phyloP scores from a whole-genome alignment of 257 asterid species.

The Cinchona pubescens region DNA sequence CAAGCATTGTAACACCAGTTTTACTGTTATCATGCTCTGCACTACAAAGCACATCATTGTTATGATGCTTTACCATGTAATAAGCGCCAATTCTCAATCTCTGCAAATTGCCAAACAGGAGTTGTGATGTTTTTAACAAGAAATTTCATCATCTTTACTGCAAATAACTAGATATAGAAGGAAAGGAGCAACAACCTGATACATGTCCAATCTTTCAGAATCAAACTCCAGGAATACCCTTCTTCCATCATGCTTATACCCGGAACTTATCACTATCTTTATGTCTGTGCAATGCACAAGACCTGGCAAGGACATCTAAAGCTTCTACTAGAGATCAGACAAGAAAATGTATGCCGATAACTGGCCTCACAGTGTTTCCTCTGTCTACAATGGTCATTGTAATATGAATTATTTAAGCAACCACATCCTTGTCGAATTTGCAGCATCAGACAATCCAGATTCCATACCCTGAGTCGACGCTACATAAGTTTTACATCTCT shows the following conservation, averaged over 20 bases:
- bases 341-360: conserved; percentile 38
- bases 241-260: conserved; percentile 40
- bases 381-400: conserved; percentile 21
- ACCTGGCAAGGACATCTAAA: conserved; percentile 36
- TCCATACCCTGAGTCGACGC: conserved; percentile 23
- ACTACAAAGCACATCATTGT: conserved; percentile 41
- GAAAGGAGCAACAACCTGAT: conserved; percentile 47
- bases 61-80: conserved; percentile 55
- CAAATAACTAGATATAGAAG: background rate
- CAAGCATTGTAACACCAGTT: conserved; percentile 36
- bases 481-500: conserved; percentile 51
- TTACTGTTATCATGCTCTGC: conserved; percentile 25
- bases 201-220: conserved; percentile 46
- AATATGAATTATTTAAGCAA: conserved; percentile 21
- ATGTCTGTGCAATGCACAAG: conserved; percentile 40
- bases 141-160: background rate
- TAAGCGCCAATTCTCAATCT: conserved; percentile 56
- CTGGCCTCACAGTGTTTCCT: conserved; percentile 20
- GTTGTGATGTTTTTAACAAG: background rate
- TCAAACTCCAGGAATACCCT: conserved; percentile 61
- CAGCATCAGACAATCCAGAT: conserved; percentile 25
- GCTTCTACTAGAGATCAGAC: conserved; percentile 43
- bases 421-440: conserved; percentile 25
- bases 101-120: conserved; percentile 42
- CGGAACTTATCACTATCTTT: conserved; percentile 30